These are phyloP conservation scores for Botrytis aclada DNA, from an alignment of 2,329 filamentous ascomycete species.

Conservation along the genomic window DNA sequence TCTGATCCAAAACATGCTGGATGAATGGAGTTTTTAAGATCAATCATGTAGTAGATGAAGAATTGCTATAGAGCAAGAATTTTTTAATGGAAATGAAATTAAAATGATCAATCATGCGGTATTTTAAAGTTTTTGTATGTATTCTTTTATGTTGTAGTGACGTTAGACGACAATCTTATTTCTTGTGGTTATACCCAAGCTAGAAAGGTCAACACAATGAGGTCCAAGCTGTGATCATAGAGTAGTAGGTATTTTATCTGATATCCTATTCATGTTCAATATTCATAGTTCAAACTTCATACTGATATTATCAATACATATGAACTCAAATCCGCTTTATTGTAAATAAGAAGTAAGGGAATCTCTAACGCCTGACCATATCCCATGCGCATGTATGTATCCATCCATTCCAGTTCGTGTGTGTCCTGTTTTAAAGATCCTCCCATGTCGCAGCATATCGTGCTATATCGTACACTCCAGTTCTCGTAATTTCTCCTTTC, in stretches of 20 bases:
- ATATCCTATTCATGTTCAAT: not conserved
- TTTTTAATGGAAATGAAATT: conserved; percentile 16
- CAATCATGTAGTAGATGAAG: conserved; percentile 12
- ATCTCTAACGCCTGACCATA: not conserved
- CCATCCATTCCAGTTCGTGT: not conserved
- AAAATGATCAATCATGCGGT: not conserved
- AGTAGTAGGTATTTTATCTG: not conserved
- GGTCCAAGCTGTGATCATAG: not conserved
- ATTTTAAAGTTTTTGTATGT: not conserved
- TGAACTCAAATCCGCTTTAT: not conserved
- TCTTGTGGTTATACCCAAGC: not conserved
- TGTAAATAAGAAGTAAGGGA: not conserved
- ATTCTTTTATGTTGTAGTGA: too few relatives aligned
- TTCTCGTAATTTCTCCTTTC: not conserved
- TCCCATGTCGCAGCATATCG: not conserved
- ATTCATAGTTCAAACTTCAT: not conserved
- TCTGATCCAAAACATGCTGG: conserved; percentile 9
- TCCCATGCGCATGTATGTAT: not conserved
- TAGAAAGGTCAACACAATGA: too few relatives aligned
- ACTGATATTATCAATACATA: not conserved
- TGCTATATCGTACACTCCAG: not conserved
- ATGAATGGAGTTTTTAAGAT: conserved; percentile 15
- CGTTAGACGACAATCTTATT: not conserved
- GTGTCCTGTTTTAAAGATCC: not conserved
- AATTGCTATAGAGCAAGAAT: conserved; percentile 14